Conservation (phyloP, 2,329 filamentous ascomycete genomes). For the Catunica adiposa region DNA sequence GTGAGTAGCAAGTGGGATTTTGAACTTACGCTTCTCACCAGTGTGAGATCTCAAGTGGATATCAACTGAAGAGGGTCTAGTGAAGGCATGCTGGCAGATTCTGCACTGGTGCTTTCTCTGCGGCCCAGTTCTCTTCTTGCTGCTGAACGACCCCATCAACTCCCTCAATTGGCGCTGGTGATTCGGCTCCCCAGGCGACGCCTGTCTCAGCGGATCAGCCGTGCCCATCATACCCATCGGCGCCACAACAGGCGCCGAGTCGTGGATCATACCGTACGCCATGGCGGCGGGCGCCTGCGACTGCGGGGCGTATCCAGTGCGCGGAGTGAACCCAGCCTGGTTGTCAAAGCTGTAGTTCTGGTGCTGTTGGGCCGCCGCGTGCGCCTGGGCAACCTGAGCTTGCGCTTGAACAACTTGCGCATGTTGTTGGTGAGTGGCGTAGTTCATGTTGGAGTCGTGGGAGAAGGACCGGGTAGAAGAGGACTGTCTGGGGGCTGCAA, state of each 20-base stretch:
- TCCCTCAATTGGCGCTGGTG: slow-evolving; percentile 7
- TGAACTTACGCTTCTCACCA: slow-evolving; percentile 81
- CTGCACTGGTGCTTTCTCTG: slow-evolving; percentile 99
- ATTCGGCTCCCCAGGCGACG: slow-evolving; percentile 8
- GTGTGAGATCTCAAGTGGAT: slow-evolving; percentile 99
- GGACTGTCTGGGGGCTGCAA: slow-evolving; percentile 9
- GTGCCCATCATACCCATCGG: background rate
- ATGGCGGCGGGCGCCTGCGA: background rate
- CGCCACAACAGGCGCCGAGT: background rate
- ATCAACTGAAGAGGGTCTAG: slow-evolving; percentile 80
- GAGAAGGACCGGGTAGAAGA: slow-evolving; percentile 7
- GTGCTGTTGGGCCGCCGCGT: background rate
- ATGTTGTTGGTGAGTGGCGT: slow-evolving; percentile 5
- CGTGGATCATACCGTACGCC: background rate
- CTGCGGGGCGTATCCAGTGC: background rate
- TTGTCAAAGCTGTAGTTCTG: slow-evolving; percentile 2
- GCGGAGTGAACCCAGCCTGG: slow-evolving; percentile 7
- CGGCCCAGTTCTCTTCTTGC: slow-evolving; percentile 84
- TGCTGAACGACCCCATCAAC: slow-evolving; percentile 98
- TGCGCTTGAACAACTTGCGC: background rate
- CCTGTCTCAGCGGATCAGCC: background rate
- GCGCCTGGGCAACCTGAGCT: background rate
- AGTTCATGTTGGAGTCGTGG: slow-evolving; percentile 10
- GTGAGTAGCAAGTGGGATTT: background rate
- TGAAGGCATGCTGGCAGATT: slow-evolving; percentile 95